Base-by-base conservation (phyloP, 805 yeast genomes). In the Kurtzmaniella cleridarum region DNA sequence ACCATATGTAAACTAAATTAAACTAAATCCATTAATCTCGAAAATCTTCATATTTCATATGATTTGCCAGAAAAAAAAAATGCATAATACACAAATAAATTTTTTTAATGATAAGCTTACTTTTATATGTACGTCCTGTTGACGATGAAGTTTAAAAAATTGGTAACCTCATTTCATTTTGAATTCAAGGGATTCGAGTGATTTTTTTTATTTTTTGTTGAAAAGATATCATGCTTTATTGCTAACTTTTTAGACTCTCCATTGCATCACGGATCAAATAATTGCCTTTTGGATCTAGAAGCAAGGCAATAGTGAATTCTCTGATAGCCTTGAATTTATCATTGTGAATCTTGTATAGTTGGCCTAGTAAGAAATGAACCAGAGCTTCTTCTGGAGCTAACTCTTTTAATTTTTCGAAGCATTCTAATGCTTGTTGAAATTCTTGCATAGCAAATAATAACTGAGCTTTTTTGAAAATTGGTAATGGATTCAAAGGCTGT, bases 371-470 rank as follows among this genome's bases (percentile, higher is more conserved):
- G 59, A 84, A 88, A 59, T 91, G 98, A 20, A 91, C 95, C 38
- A 87, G 81, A 0, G 96, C 95, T 57, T 91, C 98, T 57, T 91
- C 95, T 0, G 98, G 97, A 0, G 95, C 96, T 39, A 87, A 62
- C 20, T 77, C 75, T 46, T 76, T 78, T 39, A 93, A 72, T 34
- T 72, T 69, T 52, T 85, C 89, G 54, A 93, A 84, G 54, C 80
- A 85, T 29, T 70, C 72, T 41, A 89, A 64, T 0, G 98, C 95
- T 37, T 74, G 78, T 18, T 76, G 76, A 54, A 78, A 88, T 43
- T 78, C 75, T 43, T 81, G 84, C 74, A 86, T 69, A 3, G 83
- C 64, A 46, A 85, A 80, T 35, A 89, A 65, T 14, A 85, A 65
- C 50, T 91, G 93, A 0, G 96, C 96, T 59, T 84, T 84, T 53